Evolutionary conservation across 2,329 filamentous ascomycete species (phyloP).

Genomic region (Trichothecium roseum): DNA sequence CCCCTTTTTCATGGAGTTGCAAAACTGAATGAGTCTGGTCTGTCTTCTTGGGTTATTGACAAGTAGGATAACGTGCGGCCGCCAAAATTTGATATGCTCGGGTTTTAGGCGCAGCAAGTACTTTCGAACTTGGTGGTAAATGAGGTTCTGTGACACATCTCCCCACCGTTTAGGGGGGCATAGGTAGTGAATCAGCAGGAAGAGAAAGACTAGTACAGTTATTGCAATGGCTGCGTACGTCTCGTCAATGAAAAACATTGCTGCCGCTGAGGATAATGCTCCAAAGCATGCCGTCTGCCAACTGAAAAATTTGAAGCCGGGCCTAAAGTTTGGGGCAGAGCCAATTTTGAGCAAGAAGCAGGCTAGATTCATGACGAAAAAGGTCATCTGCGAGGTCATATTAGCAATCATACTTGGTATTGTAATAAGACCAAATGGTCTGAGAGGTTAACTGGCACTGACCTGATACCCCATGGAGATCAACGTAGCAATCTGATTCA

Average conservation of each 20-base stretch:
- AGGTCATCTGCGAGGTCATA: slow-evolving; percentile 55
- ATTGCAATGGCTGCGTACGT: slow-evolving; percentile 70
- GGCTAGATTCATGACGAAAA: slow-evolving; percentile 78
- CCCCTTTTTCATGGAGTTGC: slow-evolving; percentile 84
- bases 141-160: slow-evolving; percentile 80
- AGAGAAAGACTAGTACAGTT: slow-evolving; percentile 63
- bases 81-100: slow-evolving; percentile 91
- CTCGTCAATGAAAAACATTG: slow-evolving; percentile 87
- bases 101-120: slow-evolving; percentile 74
- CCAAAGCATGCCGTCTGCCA: slow-evolving; percentile 73
- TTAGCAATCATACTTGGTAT: slow-evolving; percentile 4
- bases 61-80: slow-evolving; percentile 75
- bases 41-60: slow-evolving; percentile 75
- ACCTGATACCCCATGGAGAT: slow-evolving; percentile 83
- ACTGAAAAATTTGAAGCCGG: slow-evolving; percentile 81
- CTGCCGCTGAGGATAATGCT: slow-evolving; percentile 62
- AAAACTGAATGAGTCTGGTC: slow-evolving; percentile 79
- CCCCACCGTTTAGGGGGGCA: slow-evolving; percentile 83
- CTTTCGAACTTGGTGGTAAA: slow-evolving; percentile 78
- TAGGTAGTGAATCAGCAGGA: slow-evolving; percentile 76
- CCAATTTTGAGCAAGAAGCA: slow-evolving; percentile 81
- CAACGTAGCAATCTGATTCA: slow-evolving; percentile 82
- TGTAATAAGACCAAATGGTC: background rate
- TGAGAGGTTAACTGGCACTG: slow-evolving; percentile 10
- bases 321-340: slow-evolving; percentile 80